A percentile compares a stretch with the other conserved stretches of the same genome.
Evolutionary conservation across 2,329 filamentous ascomycete genomes (phyloP).

Genomic region (Penicillium aurantiogriseum): DNA sequence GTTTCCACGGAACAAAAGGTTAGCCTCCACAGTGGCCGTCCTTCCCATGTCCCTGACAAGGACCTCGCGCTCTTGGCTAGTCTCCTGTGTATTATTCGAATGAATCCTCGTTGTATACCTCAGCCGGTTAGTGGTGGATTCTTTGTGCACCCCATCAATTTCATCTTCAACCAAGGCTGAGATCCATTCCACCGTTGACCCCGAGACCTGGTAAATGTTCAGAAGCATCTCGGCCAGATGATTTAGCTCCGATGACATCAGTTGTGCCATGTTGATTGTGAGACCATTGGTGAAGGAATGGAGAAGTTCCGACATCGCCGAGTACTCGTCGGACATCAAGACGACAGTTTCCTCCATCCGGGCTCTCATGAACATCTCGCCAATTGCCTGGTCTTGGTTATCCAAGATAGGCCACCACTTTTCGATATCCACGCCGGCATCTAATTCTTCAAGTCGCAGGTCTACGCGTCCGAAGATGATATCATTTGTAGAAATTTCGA

Average conservation of each 20-base stretch:
- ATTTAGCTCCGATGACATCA: constrained; percentile 73
- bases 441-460: constrained; percentile 74
- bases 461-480: constrained; percentile 63
- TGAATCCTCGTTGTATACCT: constrained; percentile 64
- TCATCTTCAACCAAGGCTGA: constrained; percentile 93
- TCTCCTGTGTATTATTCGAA: constrained; percentile 59
- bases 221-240: constrained; percentile 81
- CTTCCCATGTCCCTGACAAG: constrained; percentile 64
- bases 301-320: constrained; percentile 75
- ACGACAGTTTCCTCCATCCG: constrained; percentile 87
- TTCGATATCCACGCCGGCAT: constrained; percentile 74
- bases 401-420: constrained; percentile 85
- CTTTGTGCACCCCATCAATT: constrained; percentile 87
- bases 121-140: constrained; percentile 65
- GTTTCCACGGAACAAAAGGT: constrained; percentile 91
- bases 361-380: constrained; percentile 80
- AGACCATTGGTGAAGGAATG: constrained; percentile 81
- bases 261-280: constrained; percentile 78
- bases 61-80: constrained; percentile 56
- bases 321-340: constrained; percentile 80
- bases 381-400: constrained; percentile 70
- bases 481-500: constrained; percentile 50
- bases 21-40: constrained; percentile 73
- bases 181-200: constrained; percentile 81
- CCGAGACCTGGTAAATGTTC: constrained; percentile 94